Conservation (phyloP, 306 rosid genomes). For the Pueraria montana region DNA sequence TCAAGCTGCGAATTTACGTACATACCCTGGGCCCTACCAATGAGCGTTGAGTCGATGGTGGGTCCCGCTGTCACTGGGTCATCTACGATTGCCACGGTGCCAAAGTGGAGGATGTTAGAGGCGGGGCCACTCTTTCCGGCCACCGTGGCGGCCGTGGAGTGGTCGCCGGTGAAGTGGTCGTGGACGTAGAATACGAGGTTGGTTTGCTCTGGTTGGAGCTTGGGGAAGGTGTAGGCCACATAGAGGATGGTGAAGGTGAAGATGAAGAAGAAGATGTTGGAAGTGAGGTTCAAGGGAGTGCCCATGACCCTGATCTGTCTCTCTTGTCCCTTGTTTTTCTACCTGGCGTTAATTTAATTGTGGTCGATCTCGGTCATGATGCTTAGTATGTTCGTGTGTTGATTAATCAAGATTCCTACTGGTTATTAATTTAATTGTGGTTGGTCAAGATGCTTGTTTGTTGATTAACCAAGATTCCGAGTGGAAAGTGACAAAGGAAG, state of each 20-base stretch:
- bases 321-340: neutral
- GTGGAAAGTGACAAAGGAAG: neutral
- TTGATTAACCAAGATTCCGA: constrained; percentile 12
- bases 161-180: constrained; percentile 68
- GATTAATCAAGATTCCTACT: constrained; percentile 19
- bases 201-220: constrained; percentile 60
- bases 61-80: constrained; percentile 69
- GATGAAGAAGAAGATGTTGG: constrained; percentile 57
- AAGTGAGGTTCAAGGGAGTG: constrained; percentile 49
- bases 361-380: neutral
- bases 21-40: constrained; percentile 73
- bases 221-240: constrained; percentile 54
- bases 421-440: neutral
- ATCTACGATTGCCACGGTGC: constrained; percentile 65
- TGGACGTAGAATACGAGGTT: constrained; percentile 73
- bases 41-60: constrained; percentile 48
- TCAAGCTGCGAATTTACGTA: constrained; percentile 67
- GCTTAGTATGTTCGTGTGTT: constrained; percentile 11
- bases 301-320: constrained; percentile 43
- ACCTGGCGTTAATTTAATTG: neutral
- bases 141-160: constrained; percentile 57
- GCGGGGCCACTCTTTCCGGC: constrained; percentile 57
- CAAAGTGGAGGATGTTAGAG: constrained; percentile 64
- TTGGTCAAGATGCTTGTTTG: constrained; percentile 42
- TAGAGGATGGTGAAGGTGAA: constrained; percentile 56